These are phyloP conservation scores for Escovopsis sp. DNA, from an alignment of 2,329 filamentous ascomycete species.

Conservation along the genomic window DNA sequence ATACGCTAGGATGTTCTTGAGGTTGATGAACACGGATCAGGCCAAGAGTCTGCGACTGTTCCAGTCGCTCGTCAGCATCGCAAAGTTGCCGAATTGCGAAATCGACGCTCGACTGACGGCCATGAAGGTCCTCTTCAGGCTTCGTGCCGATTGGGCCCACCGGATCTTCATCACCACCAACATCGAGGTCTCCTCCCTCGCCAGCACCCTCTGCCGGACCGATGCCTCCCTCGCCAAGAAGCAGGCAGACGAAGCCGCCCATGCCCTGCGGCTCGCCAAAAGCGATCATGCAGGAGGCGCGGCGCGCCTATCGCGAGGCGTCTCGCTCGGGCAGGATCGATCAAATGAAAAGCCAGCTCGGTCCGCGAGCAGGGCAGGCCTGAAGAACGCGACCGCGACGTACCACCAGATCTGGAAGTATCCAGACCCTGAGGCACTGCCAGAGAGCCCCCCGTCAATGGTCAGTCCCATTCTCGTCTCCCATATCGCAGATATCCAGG, in stretches of 20 bases:
- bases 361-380: slow-evolving; percentile 23
- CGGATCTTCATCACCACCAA: slow-evolving; percentile 56
- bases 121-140: slow-evolving; percentile 65
- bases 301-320: slow-evolving; percentile 30
- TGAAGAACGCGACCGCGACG: slow-evolving; percentile 6
- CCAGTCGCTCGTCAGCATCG: slow-evolving; percentile 48
- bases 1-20: slow-evolving; percentile 63
- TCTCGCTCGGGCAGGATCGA: slow-evolving; percentile 36
- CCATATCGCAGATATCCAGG: slow-evolving; percentile 3
- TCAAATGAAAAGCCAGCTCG: slow-evolving; percentile 29
- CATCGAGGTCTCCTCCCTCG: slow-evolving; percentile 59
- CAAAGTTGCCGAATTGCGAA: slow-evolving; percentile 43
- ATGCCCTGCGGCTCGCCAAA: slow-evolving; percentile 28
- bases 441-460: slow-evolving; percentile 27
- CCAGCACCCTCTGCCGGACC: slow-evolving; percentile 54
- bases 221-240: slow-evolving; percentile 37
- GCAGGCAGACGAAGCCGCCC: slow-evolving; percentile 35
- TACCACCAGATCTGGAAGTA: slow-evolving; percentile 44
- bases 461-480: slow-evolving; percentile 40
- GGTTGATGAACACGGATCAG: slow-evolving; percentile 51
- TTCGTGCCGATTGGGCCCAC: slow-evolving; percentile 70
- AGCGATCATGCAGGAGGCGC: slow-evolving; percentile 24
- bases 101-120: slow-evolving; percentile 57
- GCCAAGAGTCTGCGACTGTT: slow-evolving; percentile 50
- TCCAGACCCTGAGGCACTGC: slow-evolving; percentile 41